Evolutionary conservation across 2,329 filamentous ascomycete genomes (phyloP).

Genomic region (Incumbomyces lentus): DNA sequence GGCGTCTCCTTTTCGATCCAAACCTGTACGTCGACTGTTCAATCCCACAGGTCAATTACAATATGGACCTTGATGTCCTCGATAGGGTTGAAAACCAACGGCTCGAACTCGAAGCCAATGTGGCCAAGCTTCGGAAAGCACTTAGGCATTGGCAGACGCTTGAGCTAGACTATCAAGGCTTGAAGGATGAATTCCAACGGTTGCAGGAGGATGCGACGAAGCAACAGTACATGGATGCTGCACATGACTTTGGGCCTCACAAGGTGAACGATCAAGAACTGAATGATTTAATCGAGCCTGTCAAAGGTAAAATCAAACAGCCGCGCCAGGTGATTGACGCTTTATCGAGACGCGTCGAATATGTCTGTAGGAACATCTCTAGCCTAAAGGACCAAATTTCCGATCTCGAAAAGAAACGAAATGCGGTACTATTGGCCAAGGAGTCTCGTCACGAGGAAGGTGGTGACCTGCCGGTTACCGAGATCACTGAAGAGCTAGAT

Average conservation of each 20-base stretch:
- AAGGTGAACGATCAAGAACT: slow-evolving; percentile 6
- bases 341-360: slow-evolving; percentile 70
- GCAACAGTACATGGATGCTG: slow-evolving; percentile 25
- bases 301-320: slow-evolving; percentile 41
- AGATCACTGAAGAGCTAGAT: slow-evolving; percentile 86
- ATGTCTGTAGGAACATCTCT: slow-evolving; percentile 71
- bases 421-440: slow-evolving; percentile 49
- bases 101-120: slow-evolving; percentile 62
- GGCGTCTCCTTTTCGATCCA: no score
- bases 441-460: slow-evolving; percentile 55
- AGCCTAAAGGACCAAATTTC: slow-evolving; percentile 65
- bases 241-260: slow-evolving; percentile 4
- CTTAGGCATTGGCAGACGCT: slow-evolving; percentile 82
- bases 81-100: slow-evolving; percentile 65
- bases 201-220: slow-evolving; percentile 41
- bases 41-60: no score
- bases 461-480: slow-evolving; percentile 66
- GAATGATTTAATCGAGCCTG: slow-evolving; percentile 18
- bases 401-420: slow-evolving; percentile 58
- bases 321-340: slow-evolving; percentile 52
- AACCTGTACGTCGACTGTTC: no score
- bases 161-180: slow-evolving; percentile 81
- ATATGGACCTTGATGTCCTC: slow-evolving; percentile 41
- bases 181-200: slow-evolving; percentile 68
- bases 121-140: slow-evolving; percentile 62